Percentiles rank a stretch among this genome's conserved stretches.
These are phyloP conservation scores for Penicillium sp. DNA, from an alignment of 2,329 filamentous ascomycete genomes.

Conservation along the genomic window DNA sequence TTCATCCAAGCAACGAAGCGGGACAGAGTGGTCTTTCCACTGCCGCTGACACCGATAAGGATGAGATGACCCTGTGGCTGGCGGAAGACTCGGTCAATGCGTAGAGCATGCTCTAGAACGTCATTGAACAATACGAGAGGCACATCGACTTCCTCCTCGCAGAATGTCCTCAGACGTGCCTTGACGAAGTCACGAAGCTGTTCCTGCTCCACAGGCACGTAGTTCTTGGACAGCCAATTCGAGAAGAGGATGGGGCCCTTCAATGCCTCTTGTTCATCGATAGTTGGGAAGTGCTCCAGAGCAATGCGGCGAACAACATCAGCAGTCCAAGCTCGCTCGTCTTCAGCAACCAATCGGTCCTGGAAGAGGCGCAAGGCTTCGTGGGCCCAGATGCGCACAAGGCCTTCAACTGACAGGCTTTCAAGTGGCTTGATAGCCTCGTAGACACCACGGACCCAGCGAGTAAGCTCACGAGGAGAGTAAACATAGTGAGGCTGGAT, in stretches of 20 bases:
- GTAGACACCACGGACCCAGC: conserved; percentile 96
- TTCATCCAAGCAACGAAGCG: conserved; percentile 99
- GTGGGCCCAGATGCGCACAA: conserved; percentile 96
- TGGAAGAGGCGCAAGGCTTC: conserved; percentile 95
- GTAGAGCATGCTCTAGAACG: conserved; percentile 93
- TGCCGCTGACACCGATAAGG: conserved; percentile 95
- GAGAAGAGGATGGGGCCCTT: conserved; percentile 95
- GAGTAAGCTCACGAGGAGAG: conserved; percentile 93
- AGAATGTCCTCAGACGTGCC: conserved; percentile 94
- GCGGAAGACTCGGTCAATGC: conserved; percentile 97
- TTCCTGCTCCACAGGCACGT: conserved; percentile 92
- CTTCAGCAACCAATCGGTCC: conserved; percentile 89
- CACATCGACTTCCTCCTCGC: conserved; percentile 98
- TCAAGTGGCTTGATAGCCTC: conserved; percentile 94
- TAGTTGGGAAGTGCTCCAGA: conserved; percentile 87
- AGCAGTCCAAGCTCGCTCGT: conserved; percentile 92
- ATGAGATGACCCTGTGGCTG: conserved; percentile 98
- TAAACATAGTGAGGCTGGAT: conserved; percentile 99
- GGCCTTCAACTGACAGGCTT: conserved; percentile 77
- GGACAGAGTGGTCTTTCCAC: conserved; percentile 95
- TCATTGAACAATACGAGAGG: conserved; percentile 99
- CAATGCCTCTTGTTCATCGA: conserved; percentile 83
- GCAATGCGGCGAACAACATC: conserved; percentile 83
- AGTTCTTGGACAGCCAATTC: conserved; percentile 99
- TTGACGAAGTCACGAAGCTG: conserved; percentile 96